A percentile compares a stretch with the other conserved stretches of the same genome.
These are phyloP conservation scores for Penicillium sp. DNA, from an alignment of 2,329 filamentous ascomycete genomes.

Conservation along the genomic window DNA sequence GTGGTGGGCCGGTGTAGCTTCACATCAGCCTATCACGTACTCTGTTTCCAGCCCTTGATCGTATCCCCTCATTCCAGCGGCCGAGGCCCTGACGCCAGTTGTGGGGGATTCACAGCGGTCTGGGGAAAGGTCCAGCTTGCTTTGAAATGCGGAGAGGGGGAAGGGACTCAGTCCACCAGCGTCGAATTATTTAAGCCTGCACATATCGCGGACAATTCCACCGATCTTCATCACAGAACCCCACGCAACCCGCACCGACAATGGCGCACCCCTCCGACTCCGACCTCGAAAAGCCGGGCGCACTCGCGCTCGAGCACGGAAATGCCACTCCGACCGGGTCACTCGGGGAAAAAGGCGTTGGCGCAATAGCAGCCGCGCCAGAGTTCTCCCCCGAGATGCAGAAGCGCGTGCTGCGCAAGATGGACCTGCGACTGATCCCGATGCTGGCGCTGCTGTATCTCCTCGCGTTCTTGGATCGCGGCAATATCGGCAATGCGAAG, in stretches of 20 bases:
- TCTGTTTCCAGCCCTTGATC: neutral
- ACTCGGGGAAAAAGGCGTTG: neutral
- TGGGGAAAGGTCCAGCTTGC: neutral
- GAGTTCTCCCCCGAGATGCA: constrained; percentile 7
- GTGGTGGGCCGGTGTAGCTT: neutral
- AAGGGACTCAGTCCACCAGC: neutral
- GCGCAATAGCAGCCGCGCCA: neutral
- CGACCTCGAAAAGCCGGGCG: constrained; percentile 11
- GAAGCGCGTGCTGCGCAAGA: constrained; percentile 26
- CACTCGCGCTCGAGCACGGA: constrained; percentile 6
- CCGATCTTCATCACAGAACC: neutral
- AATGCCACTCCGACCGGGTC: neutral
- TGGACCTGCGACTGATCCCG: constrained; percentile 34
- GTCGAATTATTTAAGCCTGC: neutral
- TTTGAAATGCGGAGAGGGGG: neutral
- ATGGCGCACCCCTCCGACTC: neutral
- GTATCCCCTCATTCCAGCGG: neutral
- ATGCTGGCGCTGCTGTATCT: constrained; percentile 37
- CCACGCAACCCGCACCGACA: neutral
- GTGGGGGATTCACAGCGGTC: neutral
- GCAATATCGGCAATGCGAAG: constrained; percentile 43
- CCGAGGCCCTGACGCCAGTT: neutral
- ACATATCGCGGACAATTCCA: neutral
- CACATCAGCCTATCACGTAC: neutral
- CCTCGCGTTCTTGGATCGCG: constrained; percentile 39